These are phyloP conservation scores for Porcisia deanei DNA, from an alignment of 208 protist species.

Conservation along the genomic window DNA sequence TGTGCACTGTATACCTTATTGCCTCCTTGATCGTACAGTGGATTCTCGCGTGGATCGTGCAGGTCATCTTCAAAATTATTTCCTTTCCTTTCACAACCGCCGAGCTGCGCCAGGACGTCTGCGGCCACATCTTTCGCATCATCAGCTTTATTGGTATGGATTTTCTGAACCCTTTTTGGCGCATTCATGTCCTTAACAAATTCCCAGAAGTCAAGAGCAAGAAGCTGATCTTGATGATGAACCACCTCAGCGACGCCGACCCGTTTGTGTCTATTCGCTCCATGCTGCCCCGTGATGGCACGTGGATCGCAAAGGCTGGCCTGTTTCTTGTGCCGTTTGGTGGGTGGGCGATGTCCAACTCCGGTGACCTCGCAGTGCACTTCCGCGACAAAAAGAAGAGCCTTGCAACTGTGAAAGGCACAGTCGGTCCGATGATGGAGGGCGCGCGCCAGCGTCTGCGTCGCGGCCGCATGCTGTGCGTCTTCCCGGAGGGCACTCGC, in stretches of 20 bases:
- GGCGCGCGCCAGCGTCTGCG: constrained; percentile 58
- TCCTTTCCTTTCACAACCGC: constrained; percentile 66
- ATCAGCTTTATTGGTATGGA: constrained; percentile 62
- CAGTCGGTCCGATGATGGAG: constrained; percentile 82
- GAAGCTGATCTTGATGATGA: constrained; percentile 86
- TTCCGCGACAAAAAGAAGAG: constrained; percentile 77
- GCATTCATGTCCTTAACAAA: constrained; percentile 58
- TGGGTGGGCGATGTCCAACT: constrained; percentile 79
- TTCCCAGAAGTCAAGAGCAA: constrained; percentile 62
- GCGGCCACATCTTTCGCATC: constrained; percentile 76
- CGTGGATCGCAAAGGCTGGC: constrained; percentile 79
- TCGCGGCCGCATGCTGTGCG: constrained; percentile 75
- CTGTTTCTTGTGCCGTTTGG: constrained; percentile 87
- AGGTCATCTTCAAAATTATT: constrained; percentile 59
- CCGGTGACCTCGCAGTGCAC: constrained; percentile 70
- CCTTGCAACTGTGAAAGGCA: constrained; percentile 81
- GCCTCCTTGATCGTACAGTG: constrained; percentile 48
- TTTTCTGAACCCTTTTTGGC: constrained; percentile 85
- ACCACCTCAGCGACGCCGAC: constrained; percentile 82
- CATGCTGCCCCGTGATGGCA: constrained; percentile 72
- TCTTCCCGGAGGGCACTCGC: constrained; percentile 86
- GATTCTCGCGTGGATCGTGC: constrained; percentile 67
- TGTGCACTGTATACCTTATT: constrained; percentile 67
- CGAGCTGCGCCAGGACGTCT: constrained; percentile 65
- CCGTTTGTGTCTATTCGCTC: constrained; percentile 74